Percentiles rank a stretch among this genome's conserved stretches.
Evolutionary conservation across 176 grass and related monocot genomes (phyloP).

Genomic region (Carex littledalei): DNA sequence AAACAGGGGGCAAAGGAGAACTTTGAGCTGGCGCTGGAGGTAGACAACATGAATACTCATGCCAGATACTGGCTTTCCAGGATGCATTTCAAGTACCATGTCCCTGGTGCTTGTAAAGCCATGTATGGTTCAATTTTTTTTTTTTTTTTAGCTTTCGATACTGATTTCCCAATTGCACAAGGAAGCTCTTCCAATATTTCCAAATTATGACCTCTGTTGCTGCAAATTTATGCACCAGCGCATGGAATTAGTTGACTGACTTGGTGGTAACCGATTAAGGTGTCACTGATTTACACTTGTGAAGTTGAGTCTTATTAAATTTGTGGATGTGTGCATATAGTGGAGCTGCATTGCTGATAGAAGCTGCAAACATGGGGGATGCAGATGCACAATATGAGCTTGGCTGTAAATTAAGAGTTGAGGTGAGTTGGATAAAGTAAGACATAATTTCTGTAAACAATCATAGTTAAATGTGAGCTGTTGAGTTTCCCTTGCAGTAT

Average conservation of each 20-base stretch:
- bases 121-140: conserved; percentile 37
- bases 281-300: not conserved
- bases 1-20: conserved; percentile 76
- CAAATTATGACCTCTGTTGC: not conserved
- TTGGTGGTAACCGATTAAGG: not conserved
- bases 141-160: not conserved
- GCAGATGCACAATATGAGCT: conserved; percentile 92
- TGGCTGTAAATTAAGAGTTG: conserved; percentile 73
- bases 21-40: conserved; percentile 80
- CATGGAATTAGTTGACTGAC: not conserved
- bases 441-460: not conserved
- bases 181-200: not conserved
- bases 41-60: conserved; percentile 84
- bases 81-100: conserved; percentile 99
- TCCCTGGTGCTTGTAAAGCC: conserved; percentile 86
- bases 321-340: conserved; percentile 30
- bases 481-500: not conserved
- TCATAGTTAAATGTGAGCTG: not conserved
- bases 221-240: not conserved
- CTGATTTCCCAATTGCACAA: not conserved
- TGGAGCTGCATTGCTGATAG: conserved; percentile 84
- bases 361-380: conserved; percentile 97
- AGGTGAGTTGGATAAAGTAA: conserved; percentile 32
- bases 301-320: not conserved
- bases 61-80: conserved; percentile 74